Percentiles rank a stretch among this genome's conserved stretches.
These are phyloP conservation scores for Botryotinia calthae DNA, from an alignment of 2,329 filamentous ascomycete species.

Conservation along the genomic window DNA sequence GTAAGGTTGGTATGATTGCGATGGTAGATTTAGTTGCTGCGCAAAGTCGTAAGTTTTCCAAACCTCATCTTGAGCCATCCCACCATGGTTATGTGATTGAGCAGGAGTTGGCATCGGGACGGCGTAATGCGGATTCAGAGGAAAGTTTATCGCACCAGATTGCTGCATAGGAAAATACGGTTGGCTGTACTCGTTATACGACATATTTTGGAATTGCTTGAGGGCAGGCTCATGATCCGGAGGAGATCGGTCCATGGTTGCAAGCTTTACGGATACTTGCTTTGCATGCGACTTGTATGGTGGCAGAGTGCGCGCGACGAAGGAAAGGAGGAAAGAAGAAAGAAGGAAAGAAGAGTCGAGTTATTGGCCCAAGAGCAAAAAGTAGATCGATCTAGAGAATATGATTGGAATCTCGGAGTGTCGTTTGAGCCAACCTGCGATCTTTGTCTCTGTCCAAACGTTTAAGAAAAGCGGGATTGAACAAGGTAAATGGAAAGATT, in stretches of 20 bases:
- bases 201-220: not conserved
- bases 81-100: not conserved
- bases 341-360: not conserved
- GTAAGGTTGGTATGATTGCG: slow-evolving; percentile 6
- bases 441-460: not conserved
- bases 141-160: not conserved
- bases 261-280: not conserved
- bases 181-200: slow-evolving; percentile 17
- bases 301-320: not conserved
- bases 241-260: slow-evolving; percentile 11
- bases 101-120: not conserved
- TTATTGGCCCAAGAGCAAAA: not conserved
- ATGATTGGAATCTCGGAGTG: not conserved
- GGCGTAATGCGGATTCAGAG: not conserved
- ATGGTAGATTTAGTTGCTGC: slow-evolving; percentile 3
- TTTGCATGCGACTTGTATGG: not conserved
- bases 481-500: not conserved
- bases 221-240: not conserved
- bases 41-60: not conserved
- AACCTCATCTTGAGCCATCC: not conserved
- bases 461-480: not conserved
- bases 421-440: slow-evolving; percentile 1
- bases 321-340: not conserved
- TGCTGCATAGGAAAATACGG: not conserved
- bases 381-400: not conserved